Evolutionary conservation across 345 rosid genomes (phyloP).

Genomic region (Cardamine chenopodiifolia): DNA sequence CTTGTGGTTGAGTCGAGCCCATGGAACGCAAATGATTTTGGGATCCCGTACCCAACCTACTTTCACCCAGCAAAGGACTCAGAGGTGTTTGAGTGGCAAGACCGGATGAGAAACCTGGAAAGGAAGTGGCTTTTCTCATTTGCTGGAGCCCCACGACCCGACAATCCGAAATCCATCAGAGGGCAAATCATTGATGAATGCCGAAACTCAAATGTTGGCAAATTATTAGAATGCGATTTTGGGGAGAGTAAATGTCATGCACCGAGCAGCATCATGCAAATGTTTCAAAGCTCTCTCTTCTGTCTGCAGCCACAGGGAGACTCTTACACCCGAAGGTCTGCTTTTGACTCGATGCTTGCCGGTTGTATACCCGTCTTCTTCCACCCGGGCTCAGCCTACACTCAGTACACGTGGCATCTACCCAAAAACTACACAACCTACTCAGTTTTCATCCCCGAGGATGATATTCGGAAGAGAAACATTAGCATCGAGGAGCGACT

Average conservation of each 20-base stretch:
- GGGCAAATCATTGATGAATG: slow-evolving; percentile 85
- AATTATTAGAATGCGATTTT: slow-evolving; percentile 76
- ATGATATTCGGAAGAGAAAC: slow-evolving; percentile 72
- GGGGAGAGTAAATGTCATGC: slow-evolving; percentile 97
- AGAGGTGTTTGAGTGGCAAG: slow-evolving; percentile 82
- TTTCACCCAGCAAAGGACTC: slow-evolving; percentile 84
- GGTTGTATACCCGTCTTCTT: slow-evolving; percentile 93
- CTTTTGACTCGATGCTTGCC: slow-evolving; percentile 84
- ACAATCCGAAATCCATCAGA: slow-evolving; percentile 70
- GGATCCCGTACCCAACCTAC: slow-evolving; percentile 85
- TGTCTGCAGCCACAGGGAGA: slow-evolving; percentile 94
- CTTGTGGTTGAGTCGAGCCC: slow-evolving; percentile 96
- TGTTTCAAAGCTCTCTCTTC: slow-evolving; percentile 81
- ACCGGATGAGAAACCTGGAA: slow-evolving; percentile 74
- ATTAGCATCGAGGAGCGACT: slow-evolving; percentile 76
- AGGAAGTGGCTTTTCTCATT: slow-evolving; percentile 94
- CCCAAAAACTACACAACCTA: slow-evolving; percentile 80
- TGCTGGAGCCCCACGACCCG: slow-evolving; percentile 92
- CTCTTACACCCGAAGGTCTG: slow-evolving; percentile 86
- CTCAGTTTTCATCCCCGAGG: slow-evolving; percentile 86
- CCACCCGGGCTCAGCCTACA: slow-evolving; percentile 93
- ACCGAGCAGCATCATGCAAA: slow-evolving; percentile 86
- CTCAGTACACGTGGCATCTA: slow-evolving; percentile 90
- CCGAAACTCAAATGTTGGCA: slow-evolving; percentile 56
- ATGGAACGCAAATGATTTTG: slow-evolving; percentile 92